A percentile compares a stretch with the other conserved stretches of the same genome.
These are phyloP conservation scores for Lactifluus subvellereus DNA, from an alignment of 768 basidiomycete genomes.

Conservation along the genomic window DNA sequence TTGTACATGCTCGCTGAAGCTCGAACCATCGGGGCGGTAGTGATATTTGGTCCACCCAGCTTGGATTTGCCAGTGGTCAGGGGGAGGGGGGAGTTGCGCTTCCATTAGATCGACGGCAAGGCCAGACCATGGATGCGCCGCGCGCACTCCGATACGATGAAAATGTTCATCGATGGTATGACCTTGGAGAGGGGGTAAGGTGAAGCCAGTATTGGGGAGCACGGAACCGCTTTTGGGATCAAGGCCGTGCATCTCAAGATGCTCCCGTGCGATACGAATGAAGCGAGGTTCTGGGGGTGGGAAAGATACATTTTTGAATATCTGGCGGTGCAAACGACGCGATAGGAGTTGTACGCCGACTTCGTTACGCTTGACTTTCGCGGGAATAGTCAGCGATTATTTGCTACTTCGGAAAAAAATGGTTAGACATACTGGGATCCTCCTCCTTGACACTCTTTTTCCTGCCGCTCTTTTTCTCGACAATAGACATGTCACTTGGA, in stretches of 20 bases:
- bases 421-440: background rate
- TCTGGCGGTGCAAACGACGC: constrained; percentile 68
- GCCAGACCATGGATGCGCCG: constrained; percentile 72
- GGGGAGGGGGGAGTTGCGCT: constrained; percentile 53
- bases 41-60: constrained; percentile 91
- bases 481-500: background rate
- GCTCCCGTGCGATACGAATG: constrained; percentile 71
- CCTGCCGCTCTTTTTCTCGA: constrained; percentile 6
- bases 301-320: constrained; percentile 68
- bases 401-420: background rate
- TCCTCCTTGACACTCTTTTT: background rate
- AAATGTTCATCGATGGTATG: constrained; percentile 83
- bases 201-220: constrained; percentile 73
- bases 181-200: constrained; percentile 81
- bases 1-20: constrained; percentile 66
- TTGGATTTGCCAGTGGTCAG: constrained; percentile 48
- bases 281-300: constrained; percentile 54
- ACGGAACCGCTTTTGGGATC: constrained; percentile 74
- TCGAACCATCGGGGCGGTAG: constrained; percentile 64
- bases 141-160: constrained; percentile 61
- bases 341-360: constrained; percentile 94
- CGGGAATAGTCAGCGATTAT: background rate
- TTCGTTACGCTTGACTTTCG: constrained; percentile 66
- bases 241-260: constrained; percentile 77
- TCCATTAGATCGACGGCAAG: constrained; percentile 56